Conservation (phyloP, 2,329 filamentous ascomycete genomes). For the Venturia aucupariae region DNA sequence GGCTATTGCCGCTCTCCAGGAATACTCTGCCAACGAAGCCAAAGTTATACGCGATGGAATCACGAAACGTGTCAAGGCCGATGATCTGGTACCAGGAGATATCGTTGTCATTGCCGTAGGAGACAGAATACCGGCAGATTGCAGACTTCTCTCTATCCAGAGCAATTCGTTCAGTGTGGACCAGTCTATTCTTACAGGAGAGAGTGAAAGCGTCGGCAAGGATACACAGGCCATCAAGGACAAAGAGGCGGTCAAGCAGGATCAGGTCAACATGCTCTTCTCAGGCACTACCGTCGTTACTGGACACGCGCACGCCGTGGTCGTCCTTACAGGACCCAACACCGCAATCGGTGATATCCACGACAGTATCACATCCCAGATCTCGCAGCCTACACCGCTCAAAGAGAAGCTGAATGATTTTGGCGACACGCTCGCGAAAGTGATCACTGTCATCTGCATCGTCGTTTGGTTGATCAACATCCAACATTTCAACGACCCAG, state of each 20-base stretch:
- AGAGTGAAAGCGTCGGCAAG: slow-evolving; percentile 95
- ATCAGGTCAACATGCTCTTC: slow-evolving; percentile 96
- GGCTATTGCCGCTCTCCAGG: slow-evolving; percentile 92
- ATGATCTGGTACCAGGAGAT: slow-evolving; percentile 92
- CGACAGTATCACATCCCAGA: slow-evolving; percentile 95
- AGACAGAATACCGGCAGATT: slow-evolving; percentile 90
- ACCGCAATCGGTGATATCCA: slow-evolving; percentile 98
- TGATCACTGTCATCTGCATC: slow-evolving; percentile 94
- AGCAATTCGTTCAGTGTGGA: slow-evolving; percentile 97
- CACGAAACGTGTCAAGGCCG: slow-evolving; percentile 79
- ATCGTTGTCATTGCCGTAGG: slow-evolving; percentile 81
- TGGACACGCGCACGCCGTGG: slow-evolving; percentile 82
- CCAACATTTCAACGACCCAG: slow-evolving; percentile 89
- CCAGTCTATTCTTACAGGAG: slow-evolving; percentile 92
- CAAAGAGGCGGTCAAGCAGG: slow-evolving; percentile 83
- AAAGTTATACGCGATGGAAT: slow-evolving; percentile 83
- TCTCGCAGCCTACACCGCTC: slow-evolving; percentile 90
- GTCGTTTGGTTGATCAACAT: slow-evolving; percentile 98
- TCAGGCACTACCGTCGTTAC: slow-evolving; percentile 96
- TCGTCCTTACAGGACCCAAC: slow-evolving; percentile 78
- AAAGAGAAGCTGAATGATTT: slow-evolving; percentile 99
- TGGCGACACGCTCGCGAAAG: slow-evolving; percentile 90
- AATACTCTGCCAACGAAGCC: slow-evolving; percentile 97
- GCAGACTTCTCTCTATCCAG: slow-evolving; percentile 77
- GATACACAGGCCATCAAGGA: slow-evolving; percentile 63